phyloP scores from a whole-genome alignment of 805 yeast genomes.

The Kuraishia hungarica region DNA sequence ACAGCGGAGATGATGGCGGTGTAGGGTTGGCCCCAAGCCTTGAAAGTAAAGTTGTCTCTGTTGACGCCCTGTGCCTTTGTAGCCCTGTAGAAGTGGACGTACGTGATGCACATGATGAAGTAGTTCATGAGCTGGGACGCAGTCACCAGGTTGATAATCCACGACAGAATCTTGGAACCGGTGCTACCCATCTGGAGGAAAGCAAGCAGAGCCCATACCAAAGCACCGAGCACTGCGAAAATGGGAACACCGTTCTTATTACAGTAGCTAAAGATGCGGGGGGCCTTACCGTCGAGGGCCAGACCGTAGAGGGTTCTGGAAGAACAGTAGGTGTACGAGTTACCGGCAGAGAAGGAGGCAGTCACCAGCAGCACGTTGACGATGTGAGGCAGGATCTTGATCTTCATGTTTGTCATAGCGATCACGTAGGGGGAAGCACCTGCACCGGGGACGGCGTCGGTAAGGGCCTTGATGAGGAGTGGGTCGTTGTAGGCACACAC shows the following conservation, averaged over 20 bases:
- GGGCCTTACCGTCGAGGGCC: slow-evolving; percentile 65
- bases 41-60: slow-evolving; percentile 29
- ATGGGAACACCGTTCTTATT: slow-evolving; percentile 65
- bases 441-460: slow-evolving; percentile 56
- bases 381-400: slow-evolving; percentile 58
- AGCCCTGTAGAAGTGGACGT: slow-evolving; percentile 33
- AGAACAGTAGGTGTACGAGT: slow-evolving; percentile 66
- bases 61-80: slow-evolving; percentile 29
- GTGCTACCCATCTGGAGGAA: slow-evolving; percentile 43
- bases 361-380: slow-evolving; percentile 69
- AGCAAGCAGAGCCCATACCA: slow-evolving; percentile 56
- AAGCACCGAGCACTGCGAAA: slow-evolving; percentile 39
- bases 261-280: slow-evolving; percentile 52
- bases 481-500: slow-evolving; percentile 28
- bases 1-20: slow-evolving; percentile 21
- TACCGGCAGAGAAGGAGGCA: slow-evolving; percentile 75
- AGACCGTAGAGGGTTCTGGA: slow-evolving; percentile 56
- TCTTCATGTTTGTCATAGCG: slow-evolving; percentile 59
- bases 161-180: slow-evolving; percentile 27
- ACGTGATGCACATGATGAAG: slow-evolving; percentile 34
- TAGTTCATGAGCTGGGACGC: slow-evolving; percentile 39
- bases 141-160: slow-evolving; percentile 38
- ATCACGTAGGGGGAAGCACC: slow-evolving; percentile 74
- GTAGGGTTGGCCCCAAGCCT: slow-evolving; percentile 33
- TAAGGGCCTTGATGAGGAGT: slow-evolving; percentile 33